Evolutionary conservation across 2,329 filamentous ascomycete genomes (phyloP).

Genomic region (Penicillium corylophilum): DNA sequence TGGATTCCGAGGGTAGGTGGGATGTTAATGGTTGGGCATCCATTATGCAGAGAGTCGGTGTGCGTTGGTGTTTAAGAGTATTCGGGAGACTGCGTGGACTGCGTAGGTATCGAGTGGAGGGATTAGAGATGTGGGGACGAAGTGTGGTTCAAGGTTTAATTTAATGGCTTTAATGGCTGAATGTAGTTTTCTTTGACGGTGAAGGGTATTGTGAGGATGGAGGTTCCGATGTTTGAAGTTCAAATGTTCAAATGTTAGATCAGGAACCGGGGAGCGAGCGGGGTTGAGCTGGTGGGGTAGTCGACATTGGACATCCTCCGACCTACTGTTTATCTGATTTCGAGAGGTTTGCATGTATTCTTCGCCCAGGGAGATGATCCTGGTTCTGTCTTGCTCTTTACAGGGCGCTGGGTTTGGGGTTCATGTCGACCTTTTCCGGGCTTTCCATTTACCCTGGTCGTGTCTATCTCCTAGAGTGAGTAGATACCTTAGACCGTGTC

Average conservation of each 20-base stretch:
- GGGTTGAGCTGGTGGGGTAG: slow-evolving; percentile 16
- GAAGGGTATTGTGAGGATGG: not conserved
- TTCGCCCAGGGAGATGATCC: not conserved
- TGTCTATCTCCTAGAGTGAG: not conserved
- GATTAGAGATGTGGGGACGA: slow-evolving; percentile 2
- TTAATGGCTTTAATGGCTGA: not conserved
- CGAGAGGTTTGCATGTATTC: not conserved
- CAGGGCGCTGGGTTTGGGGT: not conserved
- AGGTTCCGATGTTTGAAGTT: no score
- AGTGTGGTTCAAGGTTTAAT: not conserved
- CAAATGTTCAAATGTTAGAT: slow-evolving; percentile 14
- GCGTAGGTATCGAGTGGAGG: not conserved
- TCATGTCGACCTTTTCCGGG: not conserved
- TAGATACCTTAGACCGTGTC: not conserved
- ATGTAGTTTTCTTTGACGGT: not conserved
- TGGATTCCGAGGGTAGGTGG: slow-evolving; percentile 3
- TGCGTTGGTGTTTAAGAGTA: not conserved
- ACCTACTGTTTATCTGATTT: not conserved
- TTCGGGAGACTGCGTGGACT: not conserved
- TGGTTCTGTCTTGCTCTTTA: not conserved
- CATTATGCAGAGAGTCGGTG: slow-evolving; percentile 8
- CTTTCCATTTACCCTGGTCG: not conserved
- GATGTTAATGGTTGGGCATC: slow-evolving; percentile 21
- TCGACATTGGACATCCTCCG: not conserved
- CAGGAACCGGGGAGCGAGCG: slow-evolving; percentile 16